Conservation (phyloP, 2,329 filamentous ascomycete genomes). For the Cladorrhinum sp. region DNA sequence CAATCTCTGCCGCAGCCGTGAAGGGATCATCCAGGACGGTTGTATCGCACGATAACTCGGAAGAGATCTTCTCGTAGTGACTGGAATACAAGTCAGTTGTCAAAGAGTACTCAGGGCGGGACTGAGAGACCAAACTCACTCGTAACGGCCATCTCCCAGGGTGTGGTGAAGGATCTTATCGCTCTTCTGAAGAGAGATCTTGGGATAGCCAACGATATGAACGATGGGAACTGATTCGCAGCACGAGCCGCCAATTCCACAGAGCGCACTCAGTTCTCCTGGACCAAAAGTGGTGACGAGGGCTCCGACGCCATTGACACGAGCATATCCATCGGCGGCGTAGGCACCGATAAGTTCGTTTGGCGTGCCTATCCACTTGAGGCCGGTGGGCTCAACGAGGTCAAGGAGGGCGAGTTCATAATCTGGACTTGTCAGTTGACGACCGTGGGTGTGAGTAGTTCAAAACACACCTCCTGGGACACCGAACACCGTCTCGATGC, state of each 20-base stretch:
- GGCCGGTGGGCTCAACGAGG: constrained; percentile 43
- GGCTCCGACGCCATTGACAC: constrained; percentile 54
- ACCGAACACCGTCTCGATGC: constrained; percentile 47
- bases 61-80: too few species aligned
- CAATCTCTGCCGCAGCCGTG: too few species aligned
- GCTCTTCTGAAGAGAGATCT: constrained; percentile 25
- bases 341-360: constrained; percentile 58
- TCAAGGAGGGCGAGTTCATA: constrained; percentile 54
- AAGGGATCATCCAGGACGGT: too few species aligned
- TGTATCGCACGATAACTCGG: too few species aligned
- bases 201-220: constrained; percentile 45
- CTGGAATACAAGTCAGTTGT: too few species aligned
- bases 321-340: constrained; percentile 59
- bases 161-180: constrained; percentile 46
- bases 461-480: constrained; percentile 39
- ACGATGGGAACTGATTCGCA: constrained; percentile 54
- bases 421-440: constrained; percentile 32
- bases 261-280: constrained; percentile 52
- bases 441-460: not conserved
- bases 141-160: constrained; percentile 53
- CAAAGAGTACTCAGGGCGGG: too few species aligned
- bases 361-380: constrained; percentile 49
- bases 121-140: constrained; percentile 6
- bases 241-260: constrained; percentile 55
- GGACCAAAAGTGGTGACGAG: constrained; percentile 60